Base-by-base conservation (phyloP, 2,329 filamentous ascomycete genomes). In the Ampelomyces quisqualis region DNA sequence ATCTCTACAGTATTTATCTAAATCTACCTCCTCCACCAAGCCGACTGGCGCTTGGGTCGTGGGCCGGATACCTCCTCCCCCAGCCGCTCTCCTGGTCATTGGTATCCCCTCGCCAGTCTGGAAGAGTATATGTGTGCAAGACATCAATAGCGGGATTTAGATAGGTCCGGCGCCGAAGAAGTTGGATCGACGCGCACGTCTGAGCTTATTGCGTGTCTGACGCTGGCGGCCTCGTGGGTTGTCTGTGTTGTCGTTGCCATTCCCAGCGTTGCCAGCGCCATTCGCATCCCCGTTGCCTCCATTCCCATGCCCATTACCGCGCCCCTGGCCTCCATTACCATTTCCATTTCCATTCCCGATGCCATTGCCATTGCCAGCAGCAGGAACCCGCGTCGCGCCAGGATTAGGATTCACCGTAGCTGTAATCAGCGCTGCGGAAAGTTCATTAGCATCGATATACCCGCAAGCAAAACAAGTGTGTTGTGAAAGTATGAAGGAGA, bases 331-430 rank as follows among this genome's bases (percentile, higher is more conserved):
- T 17, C 20, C 21, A 10, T 43, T 51, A 15, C 43, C 38, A 15
- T 48, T 48, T 30, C 17, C 38, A 14, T 39, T 46, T 17, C 47
- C 47, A 14, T 43, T 50, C 7, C 47, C 39, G 6, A 38, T 41
- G 21, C 40, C 45, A 29, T 47, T 46, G 9, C 37, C 39, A 21
- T 51, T 51, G 2, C 42, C 44, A 17, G 43, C 41, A 9, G 46
- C 37, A 28, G 51, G 34, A 18, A 50, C 33, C 15, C 34, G 32
- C 5, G 38, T 48, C 10, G 44, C 47, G 3, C 15, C 43, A 15
- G 42, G 50, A 13, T 49, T 57, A 20, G 47, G 51, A 34, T 46
- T 51, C 28, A 41, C 27, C 9, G 51, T 49, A 9, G 47, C 47
- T 5, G 53, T 47, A 11, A 49, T 42, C 19, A 55, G 57, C 28